Percentiles rank a stretch among this genome's conserved stretches.
These are phyloP conservation scores for Candida tetrigidarum DNA, from an alignment of 1,139 yeast species.

Conservation along the genomic window DNA sequence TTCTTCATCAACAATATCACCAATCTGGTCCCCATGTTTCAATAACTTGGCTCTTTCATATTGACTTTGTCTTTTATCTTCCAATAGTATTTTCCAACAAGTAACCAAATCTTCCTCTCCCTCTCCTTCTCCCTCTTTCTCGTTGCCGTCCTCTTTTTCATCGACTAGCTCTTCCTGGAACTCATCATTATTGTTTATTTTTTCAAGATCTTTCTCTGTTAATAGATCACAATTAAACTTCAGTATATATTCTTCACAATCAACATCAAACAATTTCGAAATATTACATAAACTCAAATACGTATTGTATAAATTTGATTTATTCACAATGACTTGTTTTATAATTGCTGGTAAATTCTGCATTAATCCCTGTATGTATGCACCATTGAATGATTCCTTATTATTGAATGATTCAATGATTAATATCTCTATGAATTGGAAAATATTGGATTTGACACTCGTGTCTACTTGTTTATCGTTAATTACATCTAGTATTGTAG, in stretches of 20 bases:
- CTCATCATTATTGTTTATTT: slow-evolving; percentile 35
- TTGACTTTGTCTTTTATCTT: slow-evolving; percentile 54
- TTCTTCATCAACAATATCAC: slow-evolving; percentile 31
- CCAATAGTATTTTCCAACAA: slow-evolving; percentile 55
- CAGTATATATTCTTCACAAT: slow-evolving; percentile 30
- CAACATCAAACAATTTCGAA: slow-evolving; percentile 38
- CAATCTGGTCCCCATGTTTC: slow-evolving; percentile 28
- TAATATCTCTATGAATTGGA: slow-evolving; percentile 70
- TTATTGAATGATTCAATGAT: slow-evolving; percentile 39
- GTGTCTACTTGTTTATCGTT: slow-evolving; percentile 51
- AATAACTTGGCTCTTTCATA: slow-evolving; percentile 47
- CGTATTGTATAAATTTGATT: slow-evolving; percentile 53
- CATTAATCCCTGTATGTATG: slow-evolving; percentile 51
- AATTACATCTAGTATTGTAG: slow-evolving; percentile 72
- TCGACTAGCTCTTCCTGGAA: slow-evolving; percentile 26
- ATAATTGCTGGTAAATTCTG: slow-evolving; percentile 51
- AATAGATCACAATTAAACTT: slow-evolving; percentile 32
- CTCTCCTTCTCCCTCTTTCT: slow-evolving; percentile 16
- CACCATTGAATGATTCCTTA: slow-evolving; percentile 39
- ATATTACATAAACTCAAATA: slow-evolving; percentile 43
- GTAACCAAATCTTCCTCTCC: slow-evolving; percentile 38
- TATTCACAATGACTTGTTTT: slow-evolving; percentile 53
- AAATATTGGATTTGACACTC: slow-evolving; percentile 65
- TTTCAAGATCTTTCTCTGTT: slow-evolving; percentile 36
- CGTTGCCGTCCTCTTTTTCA: too few relatives aligned